Conservation (phyloP, 1,139 yeast genomes). For the Geotrichum klebahnii region DNA sequence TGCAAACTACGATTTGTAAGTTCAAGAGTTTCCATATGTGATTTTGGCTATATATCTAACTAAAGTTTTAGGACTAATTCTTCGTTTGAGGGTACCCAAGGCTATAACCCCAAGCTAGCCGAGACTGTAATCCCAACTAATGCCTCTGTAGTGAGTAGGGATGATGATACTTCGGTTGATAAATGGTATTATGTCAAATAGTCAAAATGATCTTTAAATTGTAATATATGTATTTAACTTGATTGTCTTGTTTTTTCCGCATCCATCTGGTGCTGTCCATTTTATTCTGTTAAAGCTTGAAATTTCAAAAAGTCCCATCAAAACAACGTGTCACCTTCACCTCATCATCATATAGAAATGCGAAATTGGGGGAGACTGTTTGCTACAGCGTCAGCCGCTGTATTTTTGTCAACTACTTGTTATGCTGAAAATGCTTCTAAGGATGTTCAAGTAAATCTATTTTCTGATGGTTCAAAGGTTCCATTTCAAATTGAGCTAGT, state of each 20-base stretch:
- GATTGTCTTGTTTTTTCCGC: too few species aligned
- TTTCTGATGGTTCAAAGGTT: constrained; percentile 37
- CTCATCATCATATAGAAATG: constrained; percentile 5
- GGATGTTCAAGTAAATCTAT: constrained; percentile 29
- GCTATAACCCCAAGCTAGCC: constrained; percentile 22
- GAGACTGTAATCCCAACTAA: constrained; percentile 5
- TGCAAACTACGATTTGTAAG: constrained; percentile 15
- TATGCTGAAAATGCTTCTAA: constrained; percentile 5
- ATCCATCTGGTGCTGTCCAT: too few species aligned
- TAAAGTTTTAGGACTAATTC: constrained; percentile 15
- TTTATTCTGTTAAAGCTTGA: too few species aligned
- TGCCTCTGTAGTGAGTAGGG: neutral
- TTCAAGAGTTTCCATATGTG: too few species aligned
- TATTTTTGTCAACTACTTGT: neutral
- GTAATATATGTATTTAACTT: too few species aligned
- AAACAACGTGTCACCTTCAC: neutral
- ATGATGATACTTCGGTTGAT: neutral
- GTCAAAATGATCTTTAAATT: neutral
- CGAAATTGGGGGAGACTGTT: constrained; percentile 3
- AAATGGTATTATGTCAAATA: constrained; percentile 13
- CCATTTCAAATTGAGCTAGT: constrained; percentile 50
- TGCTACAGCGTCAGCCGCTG: constrained; percentile 4
- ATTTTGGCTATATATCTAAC: too few species aligned
- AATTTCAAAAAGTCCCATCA: neutral
- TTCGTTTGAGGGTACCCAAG: constrained; percentile 21